phyloP scores from a whole-genome alignment of 106 monocot genomes.

The Phalaenopsis aphrodite region DNA sequence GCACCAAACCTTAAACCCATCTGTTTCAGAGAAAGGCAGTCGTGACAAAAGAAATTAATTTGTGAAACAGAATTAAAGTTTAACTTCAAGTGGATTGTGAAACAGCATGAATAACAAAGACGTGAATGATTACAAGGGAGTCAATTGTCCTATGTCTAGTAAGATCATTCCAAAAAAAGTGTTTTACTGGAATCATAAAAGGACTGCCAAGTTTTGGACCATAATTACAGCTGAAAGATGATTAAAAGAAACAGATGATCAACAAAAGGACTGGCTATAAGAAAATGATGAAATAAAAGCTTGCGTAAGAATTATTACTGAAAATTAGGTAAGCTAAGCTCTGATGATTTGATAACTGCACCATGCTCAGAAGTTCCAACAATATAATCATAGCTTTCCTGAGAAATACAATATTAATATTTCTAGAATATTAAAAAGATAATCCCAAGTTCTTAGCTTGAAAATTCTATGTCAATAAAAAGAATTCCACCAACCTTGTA shows the following conservation, averaged over 20 bases:
- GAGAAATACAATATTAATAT: constrained; percentile 16
- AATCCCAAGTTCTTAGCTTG: not conserved
- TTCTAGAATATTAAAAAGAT: constrained; percentile 1
- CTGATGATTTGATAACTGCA: constrained; percentile 54
- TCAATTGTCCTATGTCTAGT: not conserved
- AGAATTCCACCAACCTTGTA: constrained; percentile 39
- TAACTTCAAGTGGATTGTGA: not conserved
- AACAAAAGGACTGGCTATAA: not conserved
- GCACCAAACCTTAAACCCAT: not conserved
- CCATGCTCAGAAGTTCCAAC: constrained; percentile 99
- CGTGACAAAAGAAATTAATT: not conserved
- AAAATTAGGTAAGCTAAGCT: constrained; percentile 66
- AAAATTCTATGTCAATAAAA: not conserved
- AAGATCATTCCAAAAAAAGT: not conserved
- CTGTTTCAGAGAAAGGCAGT: not conserved
- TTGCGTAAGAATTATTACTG: constrained; percentile 21
- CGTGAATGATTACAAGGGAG: not conserved
- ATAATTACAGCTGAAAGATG: not conserved
- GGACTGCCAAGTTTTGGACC: not conserved
- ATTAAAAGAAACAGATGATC: not conserved
- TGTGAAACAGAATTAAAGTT: not conserved
- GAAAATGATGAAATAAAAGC: not conserved
- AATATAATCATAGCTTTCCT: constrained; percentile 89
- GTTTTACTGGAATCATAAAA: not conserved
- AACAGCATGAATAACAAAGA: not conserved